Evolutionary conservation across 805 yeast genomes (phyloP).

Genomic region (Lachancea kluyveri): DNA sequence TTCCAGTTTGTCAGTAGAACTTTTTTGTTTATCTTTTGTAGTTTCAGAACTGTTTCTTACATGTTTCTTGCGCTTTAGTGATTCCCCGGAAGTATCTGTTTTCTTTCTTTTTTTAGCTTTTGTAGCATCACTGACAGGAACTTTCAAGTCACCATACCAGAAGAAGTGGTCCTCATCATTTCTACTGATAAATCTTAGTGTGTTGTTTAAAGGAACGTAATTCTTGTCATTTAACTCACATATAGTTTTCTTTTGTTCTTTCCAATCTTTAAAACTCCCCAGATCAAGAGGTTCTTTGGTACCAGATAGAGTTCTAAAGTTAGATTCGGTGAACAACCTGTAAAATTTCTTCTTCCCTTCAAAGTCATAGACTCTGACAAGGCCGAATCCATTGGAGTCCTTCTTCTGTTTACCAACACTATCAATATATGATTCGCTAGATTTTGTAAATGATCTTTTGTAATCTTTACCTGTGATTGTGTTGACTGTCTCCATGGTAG

Average conservation of each 20-base stretch:
- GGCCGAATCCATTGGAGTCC: conserved; percentile 29
- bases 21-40: too few species aligned
- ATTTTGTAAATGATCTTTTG: conserved; percentile 43
- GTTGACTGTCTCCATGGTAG: conserved; percentile 49
- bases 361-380: conserved; percentile 62
- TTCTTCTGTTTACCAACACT: conserved; percentile 29
- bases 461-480: conserved; percentile 50
- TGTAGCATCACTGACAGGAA: conserved; percentile 12
- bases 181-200: conserved; percentile 21
- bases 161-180: conserved; percentile 20
- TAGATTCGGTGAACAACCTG: conserved; percentile 48
- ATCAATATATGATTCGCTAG: conserved; percentile 44
- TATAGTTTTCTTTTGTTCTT: conserved; percentile 11
- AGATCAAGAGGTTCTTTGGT: neutral
- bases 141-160: conserved; percentile 30
- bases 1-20: too few species aligned
- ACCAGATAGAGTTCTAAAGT: conserved; percentile 28
- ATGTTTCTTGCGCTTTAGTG: too few species aligned
- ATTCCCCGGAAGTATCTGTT: neutral
- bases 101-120: conserved; percentile 12
- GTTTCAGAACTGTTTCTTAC: too few species aligned
- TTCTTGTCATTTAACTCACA: conserved; percentile 18
- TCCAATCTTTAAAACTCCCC: neutral
- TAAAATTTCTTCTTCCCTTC: conserved; percentile 70
- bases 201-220: conserved; percentile 24